Base-by-base conservation (phyloP, 140 eudicot species). In the Senecio squalidus region DNA sequence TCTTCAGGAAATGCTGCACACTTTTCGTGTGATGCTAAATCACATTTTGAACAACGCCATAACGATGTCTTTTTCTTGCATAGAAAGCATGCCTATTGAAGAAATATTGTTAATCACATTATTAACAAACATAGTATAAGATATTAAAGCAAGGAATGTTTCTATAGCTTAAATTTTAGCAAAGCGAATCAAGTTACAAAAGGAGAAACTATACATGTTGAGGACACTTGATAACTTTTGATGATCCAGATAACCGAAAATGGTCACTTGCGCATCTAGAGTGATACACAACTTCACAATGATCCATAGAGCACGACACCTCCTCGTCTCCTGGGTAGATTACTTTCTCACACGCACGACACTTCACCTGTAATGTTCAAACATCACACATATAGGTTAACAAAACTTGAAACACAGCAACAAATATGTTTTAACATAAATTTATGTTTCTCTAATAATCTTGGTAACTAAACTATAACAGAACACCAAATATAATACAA, bases 1-100 rank as follows among this genome's bases (percentile, higher is more conserved):
- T 69, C 53, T 74, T 80, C 81, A 4, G 89, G 95, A 71, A 68
- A 87, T 45, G 95, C 68, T 55, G 85, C 79, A 53, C 95, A 87
- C 55, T 83, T 80, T 26, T 60, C 78, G 41, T 83, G 89, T 55
- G 84, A 78, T 41, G 96, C 96, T 28, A 87, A 56, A 29, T 66
- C 76, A 65, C 96, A 87, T 68, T 60, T 78, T 49, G 71, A 64
- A 60, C 96, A 87, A 22, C 84, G 80, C 94, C 81, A 75, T 25
- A 78, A 55, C 15, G 40, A 66, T 39, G 48, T 27, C 52, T 73
- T 83, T 47, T 76, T 79, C 59, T 84, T 84, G 76, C 96, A 88
- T 13, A 78, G 26, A 56, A 31, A 83, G 72, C 96, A 88, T 52
- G 78, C 94, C 96, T 83, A 70, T 72, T 34, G 27, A 45, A 52